These are phyloP conservation scores for Diaporthe aspalathi DNA, from an alignment of 2,329 filamentous ascomycete genomes.

Conservation along the genomic window DNA sequence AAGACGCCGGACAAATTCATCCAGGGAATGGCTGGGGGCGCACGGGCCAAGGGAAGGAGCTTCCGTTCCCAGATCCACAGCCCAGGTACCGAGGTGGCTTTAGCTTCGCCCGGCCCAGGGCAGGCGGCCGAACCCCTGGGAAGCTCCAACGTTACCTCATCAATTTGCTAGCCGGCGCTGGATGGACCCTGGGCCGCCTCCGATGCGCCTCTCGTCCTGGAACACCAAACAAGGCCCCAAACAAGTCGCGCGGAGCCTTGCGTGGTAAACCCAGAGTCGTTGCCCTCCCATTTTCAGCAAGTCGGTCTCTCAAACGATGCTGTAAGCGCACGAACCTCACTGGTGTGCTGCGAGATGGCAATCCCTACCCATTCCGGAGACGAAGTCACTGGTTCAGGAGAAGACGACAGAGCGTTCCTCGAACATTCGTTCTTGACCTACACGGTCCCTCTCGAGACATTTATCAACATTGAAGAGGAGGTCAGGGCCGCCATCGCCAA, in stretches of 20 bases:
- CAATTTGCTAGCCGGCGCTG: background rate
- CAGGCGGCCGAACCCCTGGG: background rate
- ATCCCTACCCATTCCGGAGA: conserved; percentile 47
- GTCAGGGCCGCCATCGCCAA: conserved; percentile 49
- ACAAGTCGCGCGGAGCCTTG: background rate
- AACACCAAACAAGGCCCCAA: background rate
- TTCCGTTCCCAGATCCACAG: conserved; percentile 28
- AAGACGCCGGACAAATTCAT: conserved; percentile 21
- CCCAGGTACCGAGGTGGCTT: background rate
- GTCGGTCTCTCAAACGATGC: conserved; percentile 2
- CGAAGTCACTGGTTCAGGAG: conserved; percentile 43
- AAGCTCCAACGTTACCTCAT: conserved; percentile 17
- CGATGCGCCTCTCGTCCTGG: conserved; percentile 3
- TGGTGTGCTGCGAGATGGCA: conserved; percentile 43
- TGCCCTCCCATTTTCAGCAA: background rate
- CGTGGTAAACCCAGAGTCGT: background rate
- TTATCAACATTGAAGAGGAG: conserved; percentile 64
- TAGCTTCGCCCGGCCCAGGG: background rate
- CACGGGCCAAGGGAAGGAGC: conserved; percentile 28
- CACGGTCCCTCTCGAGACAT: conserved; percentile 67
- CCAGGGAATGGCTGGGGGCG: background rate
- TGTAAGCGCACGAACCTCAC: conserved; percentile 19
- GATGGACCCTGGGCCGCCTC: conserved; percentile 3
- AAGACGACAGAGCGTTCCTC: conserved; percentile 58
- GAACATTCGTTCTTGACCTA: conserved; percentile 71